These are phyloP conservation scores for Diospyros lotus DNA, from an alignment of 148 eudicot species.

Conservation along the genomic window DNA sequence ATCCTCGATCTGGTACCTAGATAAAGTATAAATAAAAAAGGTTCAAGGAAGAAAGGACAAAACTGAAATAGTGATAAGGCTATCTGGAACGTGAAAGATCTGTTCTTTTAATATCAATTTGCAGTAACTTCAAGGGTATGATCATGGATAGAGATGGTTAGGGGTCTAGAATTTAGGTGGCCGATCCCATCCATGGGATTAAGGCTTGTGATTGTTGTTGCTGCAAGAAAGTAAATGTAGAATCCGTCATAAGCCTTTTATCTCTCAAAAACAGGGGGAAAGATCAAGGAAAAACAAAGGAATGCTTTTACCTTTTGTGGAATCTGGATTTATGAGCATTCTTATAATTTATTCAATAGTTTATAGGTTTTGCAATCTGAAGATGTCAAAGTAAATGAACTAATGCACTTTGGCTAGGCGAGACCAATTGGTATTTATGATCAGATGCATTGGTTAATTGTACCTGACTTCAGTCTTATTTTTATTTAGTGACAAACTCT, in stretches of 20 bases:
- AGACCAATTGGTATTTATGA: background rate
- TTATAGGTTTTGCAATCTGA: background rate
- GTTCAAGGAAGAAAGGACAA: background rate
- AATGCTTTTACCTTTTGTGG: constrained; percentile 4
- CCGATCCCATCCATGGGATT: too few species aligned
- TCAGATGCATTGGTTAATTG: background rate
- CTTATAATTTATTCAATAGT: background rate
- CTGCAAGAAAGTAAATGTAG: background rate
- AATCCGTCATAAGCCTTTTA: background rate
- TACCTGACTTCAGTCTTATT: background rate
- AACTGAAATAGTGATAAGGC: background rate
- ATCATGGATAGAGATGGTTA: too few species aligned
- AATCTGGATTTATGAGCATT: background rate
- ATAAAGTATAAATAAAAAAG: background rate
- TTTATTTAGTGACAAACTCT: constrained; percentile 8
- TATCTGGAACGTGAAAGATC: background rate
- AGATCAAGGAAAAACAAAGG: background rate
- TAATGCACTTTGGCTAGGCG: constrained; percentile 1
- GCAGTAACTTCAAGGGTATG: background rate
- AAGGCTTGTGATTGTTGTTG: background rate
- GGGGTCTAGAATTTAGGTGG: too few species aligned
- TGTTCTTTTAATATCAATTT: background rate
- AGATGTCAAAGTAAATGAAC: background rate
- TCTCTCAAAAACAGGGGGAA: too few species aligned
- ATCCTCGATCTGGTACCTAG: background rate